Evolutionary conservation across 441 rosid genomes (phyloP).

Genomic region (Metrosideros polymorpha): DNA sequence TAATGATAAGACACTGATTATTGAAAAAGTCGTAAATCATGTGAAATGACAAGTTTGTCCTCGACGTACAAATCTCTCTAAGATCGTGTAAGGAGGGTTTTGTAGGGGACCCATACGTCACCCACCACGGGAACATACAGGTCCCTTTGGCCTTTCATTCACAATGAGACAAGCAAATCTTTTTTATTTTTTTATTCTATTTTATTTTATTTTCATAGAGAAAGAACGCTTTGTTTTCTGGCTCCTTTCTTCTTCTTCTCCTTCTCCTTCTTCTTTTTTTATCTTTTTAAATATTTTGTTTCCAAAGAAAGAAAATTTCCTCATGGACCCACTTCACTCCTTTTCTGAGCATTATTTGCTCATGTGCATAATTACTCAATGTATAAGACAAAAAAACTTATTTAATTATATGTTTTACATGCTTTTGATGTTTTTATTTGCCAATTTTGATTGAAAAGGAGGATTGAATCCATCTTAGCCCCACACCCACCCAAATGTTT

Average conservation of each 20-base stretch:
- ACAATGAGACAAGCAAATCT: not conserved
- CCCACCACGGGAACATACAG: conserved; percentile 29
- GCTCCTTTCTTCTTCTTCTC: not conserved
- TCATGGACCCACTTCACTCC: not conserved
- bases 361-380: not conserved
- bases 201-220: not conserved
- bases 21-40: not conserved
- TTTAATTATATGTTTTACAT: not conserved
- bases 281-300: not conserved
- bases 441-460: not conserved
- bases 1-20: not conserved
- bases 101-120: conserved; percentile 26
- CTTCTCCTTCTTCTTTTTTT: not conserved
- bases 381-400: not conserved
- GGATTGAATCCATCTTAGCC: not conserved
- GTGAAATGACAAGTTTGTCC: conserved; percentile 5
- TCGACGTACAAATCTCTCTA: not conserved
- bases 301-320: not conserved
- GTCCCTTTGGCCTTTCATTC: conserved; percentile 4
- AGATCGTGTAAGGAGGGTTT: conserved; percentile 3
- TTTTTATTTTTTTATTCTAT: not conserved
- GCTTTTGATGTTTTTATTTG: not conserved
- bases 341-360: not conserved
- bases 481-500: not conserved
- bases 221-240: conserved; percentile 25